Percentiles rank a stretch among this genome's conserved stretches.
Evolutionary conservation across 768 basidiomycete genomes (phyloP).

Genomic region (Lentinula detonsa): DNA sequence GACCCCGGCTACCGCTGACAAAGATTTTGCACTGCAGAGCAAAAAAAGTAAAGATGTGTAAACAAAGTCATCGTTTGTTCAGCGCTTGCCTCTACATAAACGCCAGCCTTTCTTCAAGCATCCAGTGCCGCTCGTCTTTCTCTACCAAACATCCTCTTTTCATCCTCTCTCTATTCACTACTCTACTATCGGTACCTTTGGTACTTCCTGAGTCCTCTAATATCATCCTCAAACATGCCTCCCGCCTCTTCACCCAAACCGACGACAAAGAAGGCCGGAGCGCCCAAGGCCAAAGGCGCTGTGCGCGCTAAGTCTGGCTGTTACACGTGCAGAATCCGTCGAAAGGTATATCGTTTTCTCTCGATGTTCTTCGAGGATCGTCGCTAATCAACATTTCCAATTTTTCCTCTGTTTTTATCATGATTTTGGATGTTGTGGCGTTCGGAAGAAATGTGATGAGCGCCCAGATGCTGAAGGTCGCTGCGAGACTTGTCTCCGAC

Average conservation of each 20-base stretch:
- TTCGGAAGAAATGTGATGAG: slow-evolving; percentile 77
- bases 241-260: slow-evolving; percentile 34
- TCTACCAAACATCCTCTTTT: slow-evolving; percentile 9
- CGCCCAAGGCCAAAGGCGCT: slow-evolving; percentile 74
- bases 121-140: slow-evolving; percentile 15
- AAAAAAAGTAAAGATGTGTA: neutral
- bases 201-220: slow-evolving; percentile 13
- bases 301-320: slow-evolving; percentile 85
- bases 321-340: slow-evolving; percentile 81
- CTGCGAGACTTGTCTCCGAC: slow-evolving; percentile 73
- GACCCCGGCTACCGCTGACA: neutral
- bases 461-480: slow-evolving; percentile 51
- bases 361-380: slow-evolving; percentile 3
- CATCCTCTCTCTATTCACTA: neutral
- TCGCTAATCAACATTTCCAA: slow-evolving; percentile 12
- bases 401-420: slow-evolving; percentile 9
- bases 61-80: neutral
- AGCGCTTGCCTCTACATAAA: neutral
- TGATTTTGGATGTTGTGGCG: slow-evolving; percentile 11
- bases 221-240: slow-evolving; percentile 24
- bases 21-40: neutral
- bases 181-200: slow-evolving; percentile 9
- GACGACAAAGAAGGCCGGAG: slow-evolving; percentile 38
- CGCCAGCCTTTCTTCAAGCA: neutral
- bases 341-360: slow-evolving; percentile 51